Evolutionary conservation across 129 eudicot genomes (phyloP).

Genomic region (Gnaphalium uliginosum): DNA sequence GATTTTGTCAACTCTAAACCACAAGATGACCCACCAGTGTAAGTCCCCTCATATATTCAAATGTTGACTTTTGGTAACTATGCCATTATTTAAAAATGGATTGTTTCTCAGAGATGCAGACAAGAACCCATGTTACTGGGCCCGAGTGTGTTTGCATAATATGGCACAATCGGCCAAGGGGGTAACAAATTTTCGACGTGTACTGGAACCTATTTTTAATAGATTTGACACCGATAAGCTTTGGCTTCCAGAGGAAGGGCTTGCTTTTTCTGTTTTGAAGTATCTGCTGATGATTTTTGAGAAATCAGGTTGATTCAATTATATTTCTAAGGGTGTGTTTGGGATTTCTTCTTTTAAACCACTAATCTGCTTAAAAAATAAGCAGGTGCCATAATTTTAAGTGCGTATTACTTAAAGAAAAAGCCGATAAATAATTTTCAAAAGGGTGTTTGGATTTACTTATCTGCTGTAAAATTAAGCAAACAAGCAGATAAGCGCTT

Average conservation of each 20-base stretch:
- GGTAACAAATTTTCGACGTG: constrained; percentile 70
- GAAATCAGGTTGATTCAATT: constrained; percentile 58
- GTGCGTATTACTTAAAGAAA: too few relatives aligned
- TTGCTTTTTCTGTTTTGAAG: constrained; percentile 61
- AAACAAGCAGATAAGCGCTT: too few relatives aligned
- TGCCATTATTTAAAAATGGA: neutral
- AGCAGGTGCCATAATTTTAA: neutral
- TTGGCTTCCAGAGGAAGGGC: constrained; percentile 68
- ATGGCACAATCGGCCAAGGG: constrained; percentile 67
- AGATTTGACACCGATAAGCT: constrained; percentile 62
- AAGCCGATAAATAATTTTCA: too few relatives aligned
- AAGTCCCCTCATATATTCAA: constrained; percentile 25
- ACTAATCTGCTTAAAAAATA: neutral
- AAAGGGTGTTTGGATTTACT: too few relatives aligned
- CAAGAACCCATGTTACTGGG: constrained; percentile 74
- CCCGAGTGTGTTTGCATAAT: constrained; percentile 71
- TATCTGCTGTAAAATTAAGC: too few relatives aligned
- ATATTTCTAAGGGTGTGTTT: neutral
- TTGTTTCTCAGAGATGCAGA: constrained; percentile 50
- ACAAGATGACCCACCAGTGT: constrained; percentile 44
- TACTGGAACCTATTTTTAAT: constrained; percentile 72
- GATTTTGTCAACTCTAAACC: constrained; percentile 26
- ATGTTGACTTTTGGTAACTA: neutral
- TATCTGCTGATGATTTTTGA: constrained; percentile 61
- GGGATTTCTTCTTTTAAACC: neutral